A percentile compares a stretch with the other conserved stretches of the same genome.
These are phyloP conservation scores for Zygoascus bituminiphila DNA, from an alignment of 805 yeast species.

Conservation along the genomic window DNA sequence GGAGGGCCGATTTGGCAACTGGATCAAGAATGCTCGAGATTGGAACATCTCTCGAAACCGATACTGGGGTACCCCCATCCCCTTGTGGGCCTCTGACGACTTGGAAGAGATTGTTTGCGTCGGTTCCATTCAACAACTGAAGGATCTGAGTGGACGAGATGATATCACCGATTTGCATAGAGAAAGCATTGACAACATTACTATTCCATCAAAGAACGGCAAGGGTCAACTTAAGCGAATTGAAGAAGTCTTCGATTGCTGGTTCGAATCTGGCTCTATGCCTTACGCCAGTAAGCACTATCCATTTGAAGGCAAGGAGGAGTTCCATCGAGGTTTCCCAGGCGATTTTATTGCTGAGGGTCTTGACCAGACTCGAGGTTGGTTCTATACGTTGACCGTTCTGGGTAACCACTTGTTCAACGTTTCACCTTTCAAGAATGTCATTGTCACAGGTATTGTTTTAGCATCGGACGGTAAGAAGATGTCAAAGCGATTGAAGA, in stretches of 20 bases:
- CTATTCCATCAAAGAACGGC: constrained; percentile 87
- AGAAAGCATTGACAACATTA: constrained; percentile 81
- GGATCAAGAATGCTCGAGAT: constrained; percentile 98
- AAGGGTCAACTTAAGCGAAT: constrained; percentile 82
- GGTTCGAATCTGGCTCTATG: constrained; percentile 99
- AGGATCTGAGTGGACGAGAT: constrained; percentile 69
- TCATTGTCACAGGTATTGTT: constrained; percentile 92
- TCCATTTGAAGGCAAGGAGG: constrained; percentile 81
- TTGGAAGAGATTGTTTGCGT: constrained; percentile 86
- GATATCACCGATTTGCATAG: constrained; percentile 87
- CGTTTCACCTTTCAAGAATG: constrained; percentile 89
- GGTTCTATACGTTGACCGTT: constrained; percentile 96
- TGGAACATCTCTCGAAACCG: constrained; percentile 98
- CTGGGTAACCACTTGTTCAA: constrained; percentile 92
- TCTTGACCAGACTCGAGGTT: constrained; percentile 98
- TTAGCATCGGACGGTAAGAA: constrained; percentile 97
- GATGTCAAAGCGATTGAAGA: constrained; percentile 97
- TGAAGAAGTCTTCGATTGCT: constrained; percentile 98
- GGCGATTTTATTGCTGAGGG: constrained; percentile 98
- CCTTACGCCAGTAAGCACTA: constrained; percentile 96
- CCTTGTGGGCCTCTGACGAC: constrained; percentile 95
- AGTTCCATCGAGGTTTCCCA: constrained; percentile 72
- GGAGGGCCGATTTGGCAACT: constrained; percentile 92
- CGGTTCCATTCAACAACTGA: constrained; percentile 83
- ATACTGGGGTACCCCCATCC: constrained; percentile 99